Evolutionary conservation across 352 stramenopile species (phyloP), one percentile per base, ranked within the genome.

Genomic region (Pythium utonaiense): DNA sequence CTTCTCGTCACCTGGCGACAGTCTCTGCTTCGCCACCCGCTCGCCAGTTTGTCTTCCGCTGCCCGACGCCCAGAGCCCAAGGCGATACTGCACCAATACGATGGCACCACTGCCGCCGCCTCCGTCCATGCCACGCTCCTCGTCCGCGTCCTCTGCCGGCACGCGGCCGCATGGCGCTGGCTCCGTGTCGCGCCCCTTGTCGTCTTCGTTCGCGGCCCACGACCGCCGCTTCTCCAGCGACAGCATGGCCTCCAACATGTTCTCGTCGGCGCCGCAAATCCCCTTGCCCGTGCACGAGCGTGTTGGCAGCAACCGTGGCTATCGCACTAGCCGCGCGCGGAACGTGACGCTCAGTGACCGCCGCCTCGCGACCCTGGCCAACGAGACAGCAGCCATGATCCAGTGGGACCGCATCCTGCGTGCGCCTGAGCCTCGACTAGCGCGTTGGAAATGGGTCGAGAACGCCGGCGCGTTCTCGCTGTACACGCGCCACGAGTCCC

Each of bases 341-440:
- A 24, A 30, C 33, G 55, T 69, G n/a, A 31, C 21, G 9, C 53
- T 68, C 8, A 69, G 55, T 42, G 62, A 69, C 55, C 50, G 48
- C 25, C 50, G 42, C 5, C 57, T 70, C 41, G 54, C 54, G 8
- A 21, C 44, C 28, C 22, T 70, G 28, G 63, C 63, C 14, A 59
- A 62, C 21, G 57, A 70, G 42, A 62, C 63, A 14, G 63, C 57
- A 1, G 63, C 42, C 16, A 57, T 56, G 33, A 62, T 70, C 63
- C 48, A 63, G 14, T 70, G 63, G 63, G 56, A 62, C 30, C 53
- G 50, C 49, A 60, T 69, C 51, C 51, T 69, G 31, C 56, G 53
- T 16, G 25, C 42, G 3, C 27, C 51, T 6, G 57, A 56, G 63
- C 34, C 30, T 10, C 28, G 51, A 10, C 45, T 53, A 16, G 44